Percentiles rank a stretch among this genome's conserved stretches.
Evolutionary conservation across 202 grass and related monocot genomes (phyloP).

Genomic region (Zoysia matrella): DNA sequence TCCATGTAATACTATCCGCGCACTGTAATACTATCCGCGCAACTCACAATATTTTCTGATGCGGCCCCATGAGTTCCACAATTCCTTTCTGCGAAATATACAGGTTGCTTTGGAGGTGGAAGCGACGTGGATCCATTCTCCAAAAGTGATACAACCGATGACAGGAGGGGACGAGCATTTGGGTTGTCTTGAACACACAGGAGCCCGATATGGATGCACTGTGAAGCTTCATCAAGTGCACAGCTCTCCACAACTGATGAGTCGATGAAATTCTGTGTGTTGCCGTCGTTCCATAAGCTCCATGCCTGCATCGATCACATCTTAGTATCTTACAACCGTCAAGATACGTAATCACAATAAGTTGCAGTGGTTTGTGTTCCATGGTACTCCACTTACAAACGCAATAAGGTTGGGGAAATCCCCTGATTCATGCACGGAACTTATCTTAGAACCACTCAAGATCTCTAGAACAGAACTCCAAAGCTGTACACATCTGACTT

Average conservation of each 20-base stretch:
- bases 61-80: background rate
- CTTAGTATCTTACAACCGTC: background rate
- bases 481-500: slow-evolving; percentile 61
- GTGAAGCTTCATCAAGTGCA: slow-evolving; percentile 17
- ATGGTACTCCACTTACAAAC: slow-evolving; percentile 37
- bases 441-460: slow-evolving; percentile 50
- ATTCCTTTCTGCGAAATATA: slow-evolving; percentile 4
- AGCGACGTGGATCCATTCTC: slow-evolving; percentile 24
- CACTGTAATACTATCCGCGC: background rate
- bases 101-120: slow-evolving; percentile 34
- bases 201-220: slow-evolving; percentile 50
- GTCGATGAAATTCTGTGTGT: slow-evolving; percentile 31
- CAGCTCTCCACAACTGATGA: slow-evolving; percentile 32
- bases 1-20: background rate
- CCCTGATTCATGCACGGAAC: background rate
- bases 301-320: slow-evolving; percentile 39
- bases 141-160: slow-evolving; percentile 40
- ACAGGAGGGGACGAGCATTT: slow-evolving; percentile 46
- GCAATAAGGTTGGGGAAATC: slow-evolving; percentile 39
- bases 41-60: background rate
- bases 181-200: slow-evolving; percentile 49
- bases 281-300: slow-evolving; percentile 54
- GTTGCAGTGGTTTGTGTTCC: background rate
- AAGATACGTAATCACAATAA: background rate
- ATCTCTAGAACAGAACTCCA: slow-evolving; percentile 55